Base-by-base conservation (phyloP, 2,329 filamentous ascomycete species). In the Bipolaris oryzae region DNA sequence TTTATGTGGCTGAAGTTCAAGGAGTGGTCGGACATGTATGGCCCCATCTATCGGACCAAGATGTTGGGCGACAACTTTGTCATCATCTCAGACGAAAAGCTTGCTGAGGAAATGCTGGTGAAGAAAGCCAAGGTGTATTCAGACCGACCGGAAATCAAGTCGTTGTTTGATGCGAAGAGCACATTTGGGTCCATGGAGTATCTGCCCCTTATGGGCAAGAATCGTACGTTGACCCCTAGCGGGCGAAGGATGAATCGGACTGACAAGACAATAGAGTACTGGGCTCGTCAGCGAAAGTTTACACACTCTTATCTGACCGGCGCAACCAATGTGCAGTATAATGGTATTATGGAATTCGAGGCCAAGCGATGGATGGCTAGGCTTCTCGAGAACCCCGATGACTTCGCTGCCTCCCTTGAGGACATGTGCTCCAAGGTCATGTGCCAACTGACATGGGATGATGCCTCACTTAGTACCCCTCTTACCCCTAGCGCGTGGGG, bases 341-440 rank as follows among this genome's bases (percentile, higher is more conserved):
- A 79, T 58, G 79, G 79, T 16, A 68, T 77, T 34, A 82, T 85
- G 78, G 78, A 84, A 57, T 79, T 81, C 57, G 83, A 85, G 62
- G 78, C 78, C 10, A 84, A 85, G 73, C 77, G 82, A 37, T 85
- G 81, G 80, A 70, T 85, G 41, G 78, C 76, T 52, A 73, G 79
- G 28, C 72, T 85, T 5, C 66, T 84, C 25, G 74, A 79, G 25
- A 75, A 83, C 41, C 82, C 82, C 1, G 81, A 84, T 57, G 74
- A 79, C 67, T 85, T 84, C 60, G 72, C 73, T 9, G 79, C 76
- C 63, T 80, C 79, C 0, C 76, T 85, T 5, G 82, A 85, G 62
- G 82, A 85, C 60, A 83, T 84, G 81, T 78, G 81, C 15, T 81
- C 83, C n/a, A 85, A 85, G 68, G 77, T 85, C 52, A 84, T 84